Evolutionary conservation across 176 grass and related monocot species (phyloP).

Genomic region (Aegilops tauschii): DNA sequence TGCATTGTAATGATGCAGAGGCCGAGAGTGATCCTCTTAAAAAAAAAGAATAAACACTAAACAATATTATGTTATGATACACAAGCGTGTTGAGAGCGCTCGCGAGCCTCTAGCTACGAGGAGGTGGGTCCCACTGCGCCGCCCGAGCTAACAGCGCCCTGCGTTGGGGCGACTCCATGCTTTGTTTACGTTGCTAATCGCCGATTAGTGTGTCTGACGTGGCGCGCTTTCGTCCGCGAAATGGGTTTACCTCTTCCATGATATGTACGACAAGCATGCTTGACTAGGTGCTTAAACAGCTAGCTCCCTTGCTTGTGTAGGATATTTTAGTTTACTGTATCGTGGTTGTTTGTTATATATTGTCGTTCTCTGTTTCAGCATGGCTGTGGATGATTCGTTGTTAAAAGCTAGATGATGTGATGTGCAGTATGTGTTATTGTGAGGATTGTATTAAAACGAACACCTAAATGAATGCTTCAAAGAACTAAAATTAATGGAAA

Average conservation of each 20-base stretch:
- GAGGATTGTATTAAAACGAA: too few relatives aligned
- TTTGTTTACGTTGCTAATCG: neutral
- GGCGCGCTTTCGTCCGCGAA: conserved; percentile 1
- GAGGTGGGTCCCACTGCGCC: neutral
- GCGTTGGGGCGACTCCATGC: neutral
- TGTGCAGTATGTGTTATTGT: too few relatives aligned
- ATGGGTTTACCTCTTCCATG: neutral
- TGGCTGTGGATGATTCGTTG: neutral
- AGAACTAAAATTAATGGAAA: too few relatives aligned
- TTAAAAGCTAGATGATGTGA: neutral
- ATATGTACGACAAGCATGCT: neutral
- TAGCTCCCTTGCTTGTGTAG: neutral
- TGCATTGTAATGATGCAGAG: too few relatives aligned
- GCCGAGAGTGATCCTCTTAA: too few relatives aligned
- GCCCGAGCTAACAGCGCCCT: conserved; percentile 28
- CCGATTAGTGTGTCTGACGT: neutral
- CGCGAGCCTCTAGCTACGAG: neutral
- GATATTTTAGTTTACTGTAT: conserved; percentile 22
- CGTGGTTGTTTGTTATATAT: neutral
- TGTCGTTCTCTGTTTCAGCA: neutral
- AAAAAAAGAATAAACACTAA: too few relatives aligned
- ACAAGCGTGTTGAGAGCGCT: too few relatives aligned
- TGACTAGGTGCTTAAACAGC: neutral
- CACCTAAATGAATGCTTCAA: too few relatives aligned
- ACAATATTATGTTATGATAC: too few relatives aligned